Base-by-base conservation (phyloP, 306 rosid species). In the Spatholobus suberectus region DNA sequence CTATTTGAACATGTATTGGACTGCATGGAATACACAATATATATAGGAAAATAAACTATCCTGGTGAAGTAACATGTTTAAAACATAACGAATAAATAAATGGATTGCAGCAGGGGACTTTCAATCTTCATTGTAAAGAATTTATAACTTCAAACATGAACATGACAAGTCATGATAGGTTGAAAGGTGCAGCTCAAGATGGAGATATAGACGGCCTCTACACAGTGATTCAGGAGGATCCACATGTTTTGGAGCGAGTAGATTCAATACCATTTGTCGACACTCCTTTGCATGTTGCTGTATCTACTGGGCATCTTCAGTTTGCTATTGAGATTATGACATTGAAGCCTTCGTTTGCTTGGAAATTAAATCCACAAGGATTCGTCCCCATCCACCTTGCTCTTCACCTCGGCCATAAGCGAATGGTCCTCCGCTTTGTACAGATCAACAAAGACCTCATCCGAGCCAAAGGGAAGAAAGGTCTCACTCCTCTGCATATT, bases 311-410 rank as follows among this genome's bases (percentile, higher is more conserved):
- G 0, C 12, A 63, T 1, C 43, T 14, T 2, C 5, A 2, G 2
- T 70, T n/a, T 9, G 73, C 73, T 3, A 18, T 6, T 18, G 73
- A 67, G 51, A 67, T 38, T 38, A 67, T 67, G 51, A 38, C 10
- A 0, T 20, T 67, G n/a, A 67, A 67, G 38, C 73, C 73, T 38
- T 38, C 32, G 1, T 59, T 59, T 26, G 51, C 73, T n/a, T 18
- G 3, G 49, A 67, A 67, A 5, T n/a, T 67, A 10, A 38, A 67
- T 38, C 17, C 23, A 0, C 51, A 38, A 67, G 73, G 73, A 10
- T 67, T n/a, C n/a, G 20, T 10, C 18, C 73, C 73, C 26, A 68
- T 68, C 27, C 73, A 68, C 32, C 29, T 68, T 38, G 51, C 38
- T 12, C 4, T 54, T 5, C 8, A 5, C 5, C 0, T 0, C 21